Evolutionary conservation across 345 rosid species (phyloP).

Genomic region (Capsella bursapastoris): DNA sequence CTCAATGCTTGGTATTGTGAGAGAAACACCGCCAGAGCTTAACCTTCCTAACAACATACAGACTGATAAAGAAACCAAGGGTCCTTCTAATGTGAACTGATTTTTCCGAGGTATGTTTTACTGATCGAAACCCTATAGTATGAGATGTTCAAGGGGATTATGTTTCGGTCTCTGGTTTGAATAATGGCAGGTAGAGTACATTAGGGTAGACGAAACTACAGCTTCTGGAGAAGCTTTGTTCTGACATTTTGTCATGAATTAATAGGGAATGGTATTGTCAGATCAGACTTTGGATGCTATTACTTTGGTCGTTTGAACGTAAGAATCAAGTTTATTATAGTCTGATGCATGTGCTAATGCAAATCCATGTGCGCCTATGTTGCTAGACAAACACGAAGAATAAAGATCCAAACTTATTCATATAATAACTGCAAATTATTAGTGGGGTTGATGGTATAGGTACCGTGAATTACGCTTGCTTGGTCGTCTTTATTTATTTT

Average conservation of each 20-base stretch:
- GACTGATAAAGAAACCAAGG: conserved; percentile 61
- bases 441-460: conserved; percentile 36
- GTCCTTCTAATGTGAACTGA: conserved; percentile 53
- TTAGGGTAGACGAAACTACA: conserved; percentile 23
- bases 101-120: conserved; percentile 28
- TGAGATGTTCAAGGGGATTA: conserved; percentile 21
- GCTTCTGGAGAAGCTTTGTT: conserved; percentile 30
- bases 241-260: conserved; percentile 19
- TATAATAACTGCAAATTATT: conserved; percentile 36
- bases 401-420: conserved; percentile 23
- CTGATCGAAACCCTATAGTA: conserved; percentile 10
- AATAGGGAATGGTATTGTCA: conserved; percentile 20
- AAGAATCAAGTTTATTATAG: conserved; percentile 14
- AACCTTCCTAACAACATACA: conserved; percentile 72
- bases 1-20: conserved; percentile 82
- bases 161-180: conserved; percentile 36
- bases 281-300: conserved; percentile 17
- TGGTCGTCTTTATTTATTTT: conserved; percentile 10
- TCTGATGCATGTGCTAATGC: conserved; percentile 31
- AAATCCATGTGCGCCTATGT: conserved; percentile 40
- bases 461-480: conserved; percentile 44
- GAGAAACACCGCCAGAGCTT: conserved; percentile 82
- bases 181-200: conserved; percentile 35
- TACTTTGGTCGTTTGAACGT: conserved; percentile 25
- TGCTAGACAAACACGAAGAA: conserved; percentile 32